Evolutionary conservation across 108 stramenopile genomes (phyloP).

Genomic region (Discostella stelligeroides): DNA sequence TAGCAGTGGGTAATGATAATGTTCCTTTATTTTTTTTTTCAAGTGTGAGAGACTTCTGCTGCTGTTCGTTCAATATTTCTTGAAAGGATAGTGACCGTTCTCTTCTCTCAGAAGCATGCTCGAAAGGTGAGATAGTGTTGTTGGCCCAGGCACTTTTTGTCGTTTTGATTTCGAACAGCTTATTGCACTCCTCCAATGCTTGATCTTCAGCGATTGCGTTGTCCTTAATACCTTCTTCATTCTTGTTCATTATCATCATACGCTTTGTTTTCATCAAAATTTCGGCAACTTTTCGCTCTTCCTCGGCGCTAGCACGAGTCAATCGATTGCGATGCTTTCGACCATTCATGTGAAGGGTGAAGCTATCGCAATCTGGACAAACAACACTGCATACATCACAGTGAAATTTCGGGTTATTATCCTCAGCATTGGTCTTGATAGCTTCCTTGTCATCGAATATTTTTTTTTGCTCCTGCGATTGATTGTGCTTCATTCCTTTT

Average conservation of each 20-base stretch:
- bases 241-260: slow-evolving; percentile 43
- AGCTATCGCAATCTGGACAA: slow-evolving; percentile 70
- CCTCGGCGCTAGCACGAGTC: slow-evolving; percentile 61
- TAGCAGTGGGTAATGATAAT: too few relatives aligned
- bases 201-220: slow-evolving; percentile 12
- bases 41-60: slow-evolving; percentile 13
- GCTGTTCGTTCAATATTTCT: slow-evolving; percentile 46
- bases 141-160: slow-evolving; percentile 1
- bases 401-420: slow-evolving; percentile 24
- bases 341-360: slow-evolving; percentile 72
- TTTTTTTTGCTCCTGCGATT: not conserved
- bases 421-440: not conserved
- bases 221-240: slow-evolving; percentile 4
- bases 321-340: slow-evolving; percentile 83
- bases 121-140: slow-evolving; percentile 13
- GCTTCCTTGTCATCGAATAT: not conserved
- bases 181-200: slow-evolving; percentile 11
- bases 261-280: slow-evolving; percentile 62
- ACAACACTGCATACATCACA: slow-evolving; percentile 68
- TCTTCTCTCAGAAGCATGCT: not conserved
- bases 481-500: slow-evolving; percentile 3
- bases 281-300: slow-evolving; percentile 60
- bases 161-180: slow-evolving; percentile 25
- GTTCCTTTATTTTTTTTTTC: too few relatives aligned
- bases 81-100: slow-evolving; percentile 39